Evolutionary conservation across 2,329 filamentous ascomycete genomes (phyloP).

Genomic region (Penicillium sp.): DNA sequence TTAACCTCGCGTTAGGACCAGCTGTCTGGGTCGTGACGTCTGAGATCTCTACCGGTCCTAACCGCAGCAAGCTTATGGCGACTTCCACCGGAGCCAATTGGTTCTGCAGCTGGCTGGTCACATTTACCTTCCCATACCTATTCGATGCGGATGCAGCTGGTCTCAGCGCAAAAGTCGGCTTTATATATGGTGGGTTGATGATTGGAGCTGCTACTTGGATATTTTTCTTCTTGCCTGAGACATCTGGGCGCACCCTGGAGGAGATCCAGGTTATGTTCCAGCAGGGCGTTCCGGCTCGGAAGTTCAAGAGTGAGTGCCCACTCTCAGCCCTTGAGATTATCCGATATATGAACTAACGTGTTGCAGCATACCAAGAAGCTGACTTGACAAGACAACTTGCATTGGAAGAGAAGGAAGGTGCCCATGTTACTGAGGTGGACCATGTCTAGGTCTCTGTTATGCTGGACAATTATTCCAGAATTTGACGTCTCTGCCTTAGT

Average conservation of each 20-base stretch:
- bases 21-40: not conserved
- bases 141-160: constrained; percentile 14
- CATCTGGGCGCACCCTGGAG: constrained; percentile 26
- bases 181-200: constrained; percentile 27
- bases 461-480: no score
- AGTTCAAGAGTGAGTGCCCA: not conserved
- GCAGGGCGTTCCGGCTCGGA: constrained; percentile 15
- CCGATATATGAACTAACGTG: not conserved
- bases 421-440: not conserved
- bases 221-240: constrained; percentile 28
- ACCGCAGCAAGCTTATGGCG: not conserved
- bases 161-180: constrained; percentile 29
- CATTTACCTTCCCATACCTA: constrained; percentile 4
- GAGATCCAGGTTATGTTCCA: constrained; percentile 35
- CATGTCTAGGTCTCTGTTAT: not conserved
- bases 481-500: no score
- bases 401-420: not conserved
- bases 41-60: not conserved
- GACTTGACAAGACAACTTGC: not conserved
- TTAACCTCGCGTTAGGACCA: not conserved
- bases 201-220: constrained; percentile 20
- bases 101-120: not conserved
- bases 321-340: not conserved
- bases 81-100: not conserved
- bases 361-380: not conserved